Evolutionary conservation across 2,329 filamentous ascomycete genomes (phyloP).

Genomic region (Akanthomyces dipterigenus): DNA sequence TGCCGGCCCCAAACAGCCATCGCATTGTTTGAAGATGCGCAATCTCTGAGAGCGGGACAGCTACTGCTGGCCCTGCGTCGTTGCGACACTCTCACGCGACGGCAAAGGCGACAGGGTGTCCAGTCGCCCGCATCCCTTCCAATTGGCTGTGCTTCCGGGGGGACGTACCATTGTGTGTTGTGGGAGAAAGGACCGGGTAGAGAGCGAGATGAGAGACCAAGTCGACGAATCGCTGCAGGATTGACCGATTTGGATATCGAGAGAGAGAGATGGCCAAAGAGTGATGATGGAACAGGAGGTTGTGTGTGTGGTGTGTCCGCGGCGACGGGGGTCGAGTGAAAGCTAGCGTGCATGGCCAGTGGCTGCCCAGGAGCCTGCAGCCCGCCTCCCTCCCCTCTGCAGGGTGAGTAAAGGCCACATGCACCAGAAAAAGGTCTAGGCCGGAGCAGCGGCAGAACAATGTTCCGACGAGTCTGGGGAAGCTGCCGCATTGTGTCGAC

Average conservation of each 20-base stretch:
- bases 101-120: not conserved
- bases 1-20: not conserved
- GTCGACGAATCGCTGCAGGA: conserved; percentile 12
- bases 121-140: not conserved
- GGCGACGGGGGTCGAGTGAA: conserved; percentile 13
- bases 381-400: no score
- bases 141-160: not conserved
- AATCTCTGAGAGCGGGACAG: not conserved
- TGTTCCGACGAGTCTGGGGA: conserved; percentile 22
- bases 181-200: not conserved
- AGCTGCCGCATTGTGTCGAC: not conserved
- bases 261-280: conserved; percentile 4
- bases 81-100: conserved; percentile 3
- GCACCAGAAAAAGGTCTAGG: conserved; percentile 26
- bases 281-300: conserved; percentile 11
- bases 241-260: conserved; percentile 14
- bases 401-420: conserved; percentile 39
- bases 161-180: conserved; percentile 25
- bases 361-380: conserved; percentile 21
- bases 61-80: not conserved
- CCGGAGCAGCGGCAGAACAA: conserved; percentile 23
- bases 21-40: not conserved
- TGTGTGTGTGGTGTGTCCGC: conserved; percentile 7
- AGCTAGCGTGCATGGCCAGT: not conserved
- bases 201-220: conserved; percentile 16